Base-by-base conservation (phyloP, 495 filamentous ascomycete genomes). In the Ascodesmis nigricans region DNA sequence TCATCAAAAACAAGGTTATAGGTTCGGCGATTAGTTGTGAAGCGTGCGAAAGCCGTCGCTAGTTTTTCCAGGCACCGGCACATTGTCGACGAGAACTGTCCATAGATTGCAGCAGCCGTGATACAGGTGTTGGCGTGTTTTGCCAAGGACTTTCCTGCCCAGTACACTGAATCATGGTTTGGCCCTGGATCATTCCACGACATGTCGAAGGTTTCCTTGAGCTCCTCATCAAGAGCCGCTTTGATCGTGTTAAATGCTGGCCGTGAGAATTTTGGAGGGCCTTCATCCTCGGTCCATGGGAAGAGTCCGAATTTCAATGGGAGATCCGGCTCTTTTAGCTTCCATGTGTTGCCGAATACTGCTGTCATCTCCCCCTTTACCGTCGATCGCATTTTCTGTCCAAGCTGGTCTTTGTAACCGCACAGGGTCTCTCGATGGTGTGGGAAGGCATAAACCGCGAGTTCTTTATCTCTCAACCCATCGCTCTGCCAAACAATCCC, bases 101-200 rank as follows among this genome's bases (percentile, higher is more conserved):
- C 57, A 9, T 71, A 57, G 13, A 91, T 54, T 34, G 76, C 65
- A 44, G 71, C n/a, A n/a, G n/a, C n/a, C n/a, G n/a, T n/a, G n/a
- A n/a, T n/a, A n/a, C 77, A 58, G 22, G 84, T 58, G 5, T 55
- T 59, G 4, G 79, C 81, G 32, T 91, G 61, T 25, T 69, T 63
- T 3, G 54, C 47, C 30, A 90, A 52, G 1, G 76, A 67, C 58
- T 93, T 91, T 39, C 83, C 83, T 41, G 73, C 73, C 49, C 74
- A 93, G 54, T 92, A 91, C 73, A 91, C 83, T 39, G 75, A 82
- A 53, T 84, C 64, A 22, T 79, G 62, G 37, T 83, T 65, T 2
- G 67, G 68, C 49, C 91, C 73, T 5, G 51, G n/a, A n/a, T n/a
- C n/a, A n/a, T n/a, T n/a, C n/a, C n/a, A n/a, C n/a, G n/a, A n/a